phyloP scores from a whole-genome alignment of 1,139 yeast genomes.

The Ashbya aceris region DNA sequence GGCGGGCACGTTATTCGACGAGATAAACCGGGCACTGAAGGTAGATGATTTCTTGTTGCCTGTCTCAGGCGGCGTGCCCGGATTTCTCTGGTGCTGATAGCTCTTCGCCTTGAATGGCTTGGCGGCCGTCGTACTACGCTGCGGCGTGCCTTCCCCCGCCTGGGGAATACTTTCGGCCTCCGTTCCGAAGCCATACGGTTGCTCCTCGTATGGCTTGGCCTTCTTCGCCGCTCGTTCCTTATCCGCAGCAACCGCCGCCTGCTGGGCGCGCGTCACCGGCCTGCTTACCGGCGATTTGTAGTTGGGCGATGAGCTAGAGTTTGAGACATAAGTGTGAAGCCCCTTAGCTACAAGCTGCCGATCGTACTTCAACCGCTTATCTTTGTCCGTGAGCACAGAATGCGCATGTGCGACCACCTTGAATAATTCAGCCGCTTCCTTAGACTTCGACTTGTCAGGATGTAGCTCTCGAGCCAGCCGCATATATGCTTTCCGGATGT shows the following conservation, averaged over 20 bases:
- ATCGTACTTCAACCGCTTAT: conserved; percentile 19
- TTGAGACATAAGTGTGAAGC: conserved; percentile 10
- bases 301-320: conserved; percentile 1
- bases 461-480: conserved; percentile 27
- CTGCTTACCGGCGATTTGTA: neutral
- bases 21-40: conserved; percentile 6
- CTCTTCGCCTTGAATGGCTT: conserved; percentile 12
- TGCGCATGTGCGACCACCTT: conserved; percentile 28
- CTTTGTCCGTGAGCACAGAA: conserved; percentile 22
- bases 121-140: neutral
- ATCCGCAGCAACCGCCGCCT: neutral
- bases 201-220: conserved; percentile 26
- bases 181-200: conserved; percentile 29
- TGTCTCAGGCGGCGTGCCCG: conserved; percentile 4
- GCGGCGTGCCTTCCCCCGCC: neutral
- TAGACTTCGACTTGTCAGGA: conserved; percentile 28
- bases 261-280: neutral
- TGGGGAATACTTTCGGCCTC: conserved; percentile 7
- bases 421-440: conserved; percentile 23
- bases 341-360: conserved; percentile 14
- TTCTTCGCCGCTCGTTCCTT: conserved; percentile 6
- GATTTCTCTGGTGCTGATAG: conserved; percentile 9
- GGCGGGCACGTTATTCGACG: neutral
- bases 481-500: conserved; percentile 27
- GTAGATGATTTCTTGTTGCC: conserved; percentile 5